A percentile compares a stretch with the other conserved stretches of the same genome.
Evolutionary conservation across 2,329 filamentous ascomycete species (phyloP).

Genomic region (Aspergillus latus): DNA sequence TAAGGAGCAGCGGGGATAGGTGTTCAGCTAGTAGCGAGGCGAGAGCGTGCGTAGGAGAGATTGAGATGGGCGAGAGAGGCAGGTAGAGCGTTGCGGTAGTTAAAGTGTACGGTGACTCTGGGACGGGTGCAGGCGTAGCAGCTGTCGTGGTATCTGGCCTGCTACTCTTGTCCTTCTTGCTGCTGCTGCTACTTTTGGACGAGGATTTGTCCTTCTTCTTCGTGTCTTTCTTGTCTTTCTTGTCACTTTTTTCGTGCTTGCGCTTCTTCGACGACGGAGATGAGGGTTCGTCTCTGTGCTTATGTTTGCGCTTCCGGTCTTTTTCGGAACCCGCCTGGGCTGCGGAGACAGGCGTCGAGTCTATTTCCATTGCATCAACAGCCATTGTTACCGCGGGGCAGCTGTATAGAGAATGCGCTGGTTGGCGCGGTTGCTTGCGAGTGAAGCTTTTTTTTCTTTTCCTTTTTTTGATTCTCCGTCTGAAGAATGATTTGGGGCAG

Average conservation of each 20-base stretch:
- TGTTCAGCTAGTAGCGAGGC: constrained; percentile 61
- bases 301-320: constrained; percentile 46
- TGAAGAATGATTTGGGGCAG: constrained; percentile 7
- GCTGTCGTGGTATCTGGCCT: constrained; percentile 26
- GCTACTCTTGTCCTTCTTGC: constrained; percentile 25
- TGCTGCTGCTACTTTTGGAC: constrained; percentile 23
- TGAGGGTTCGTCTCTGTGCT: constrained; percentile 44
- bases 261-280: constrained; percentile 44
- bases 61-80: constrained; percentile 57
- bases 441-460: constrained; percentile 30
- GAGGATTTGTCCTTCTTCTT: constrained; percentile 18
- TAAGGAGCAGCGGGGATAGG: constrained; percentile 62
- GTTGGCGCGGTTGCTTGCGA: constrained; percentile 1
- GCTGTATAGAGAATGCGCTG: constrained; percentile 6
- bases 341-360: constrained; percentile 25
- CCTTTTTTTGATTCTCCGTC: constrained; percentile 20
- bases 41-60: constrained; percentile 53
- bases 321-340: constrained; percentile 30
- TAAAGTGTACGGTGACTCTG: constrained; percentile 69
- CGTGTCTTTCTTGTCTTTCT: constrained; percentile 23
- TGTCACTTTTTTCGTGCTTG: constrained; percentile 35
- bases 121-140: constrained; percentile 36
- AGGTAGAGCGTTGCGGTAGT: constrained; percentile 76
- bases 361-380: constrained; percentile 43
- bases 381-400: constrained; percentile 33